Evolutionary conservation across 164 flowering plant species (phyloP).

Genomic region (Paratinospora sagittata): DNA sequence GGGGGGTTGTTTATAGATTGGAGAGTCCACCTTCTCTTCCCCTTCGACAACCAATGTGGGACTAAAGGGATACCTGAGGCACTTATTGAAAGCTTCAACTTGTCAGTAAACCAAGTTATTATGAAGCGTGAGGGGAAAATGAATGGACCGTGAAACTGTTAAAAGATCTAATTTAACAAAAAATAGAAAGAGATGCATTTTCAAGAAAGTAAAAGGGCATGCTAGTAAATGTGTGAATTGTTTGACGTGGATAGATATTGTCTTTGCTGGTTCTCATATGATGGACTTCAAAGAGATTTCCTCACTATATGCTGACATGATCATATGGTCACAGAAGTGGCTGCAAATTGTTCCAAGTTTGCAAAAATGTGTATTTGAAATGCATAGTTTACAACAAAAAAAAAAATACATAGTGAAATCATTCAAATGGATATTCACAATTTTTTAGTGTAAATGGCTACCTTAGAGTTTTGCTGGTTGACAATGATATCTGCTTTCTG

Average conservation of each 20-base stretch:
- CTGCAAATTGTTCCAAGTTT: not conserved
- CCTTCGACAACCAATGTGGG: too few relatives aligned
- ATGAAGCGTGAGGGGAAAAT: not conserved
- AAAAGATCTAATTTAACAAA: too few relatives aligned
- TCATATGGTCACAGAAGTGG: not conserved
- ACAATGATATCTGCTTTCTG: slow-evolving; percentile 3
- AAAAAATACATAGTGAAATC: not conserved
- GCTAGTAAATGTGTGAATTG: not conserved
- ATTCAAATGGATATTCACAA: not conserved
- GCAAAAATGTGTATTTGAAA: not conserved
- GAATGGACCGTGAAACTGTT: not conserved
- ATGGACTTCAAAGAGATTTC: not conserved
- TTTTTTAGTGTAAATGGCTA: not conserved
- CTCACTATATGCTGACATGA: not conserved
- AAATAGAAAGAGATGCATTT: not conserved
- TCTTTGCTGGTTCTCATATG: not conserved
- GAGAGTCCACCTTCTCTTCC: too few relatives aligned
- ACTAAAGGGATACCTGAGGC: too few relatives aligned
- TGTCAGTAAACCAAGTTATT: not conserved
- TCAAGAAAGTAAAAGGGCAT: not conserved
- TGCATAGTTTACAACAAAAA: too few relatives aligned
- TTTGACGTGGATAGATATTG: not conserved
- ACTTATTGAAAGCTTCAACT: not conserved
- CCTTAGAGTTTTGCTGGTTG: not conserved
- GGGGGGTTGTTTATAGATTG: too few relatives aligned